Evolutionary conservation across 805 yeast genomes (phyloP), one percentile per base, ranked within the genome.

Genomic region (Teunomyces lycoperdinae): DNA sequence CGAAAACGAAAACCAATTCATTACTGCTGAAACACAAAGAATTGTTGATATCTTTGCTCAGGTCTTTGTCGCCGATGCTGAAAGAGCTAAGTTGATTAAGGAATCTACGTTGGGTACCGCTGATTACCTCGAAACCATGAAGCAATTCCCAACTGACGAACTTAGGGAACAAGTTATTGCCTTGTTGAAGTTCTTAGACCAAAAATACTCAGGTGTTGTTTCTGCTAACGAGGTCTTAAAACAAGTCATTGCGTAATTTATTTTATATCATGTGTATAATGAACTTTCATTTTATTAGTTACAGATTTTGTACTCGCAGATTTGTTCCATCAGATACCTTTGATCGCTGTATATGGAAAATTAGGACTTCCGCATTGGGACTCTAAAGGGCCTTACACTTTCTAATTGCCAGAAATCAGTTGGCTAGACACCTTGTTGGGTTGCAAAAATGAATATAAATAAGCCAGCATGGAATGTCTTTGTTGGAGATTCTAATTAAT

Each of bases 61-160:
- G 50, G 86, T 88, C 20, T 89, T 89, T 64, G 67, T 78, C 46
- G 85, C 87, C 66, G 96, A 89, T 62, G 75, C 78, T 50, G 95
- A 87, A 63, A 79, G 85, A 64, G 79, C 82, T 52, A 84, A 81
- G 64, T 72, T 86, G 61, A 81, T 80, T 54, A 77, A 74, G 64
- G 87, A 87, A 63, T 81, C 89, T 48, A 87, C 96, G 26, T 73
- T 88, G 59, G 96, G 95, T 50, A 85, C 94, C 76, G 96, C 87
- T 66, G 89, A 85, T 66, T 82, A 84, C 67, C 76, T 84, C 62
- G 92, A 86, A 56, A 77, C 85, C 64, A 73, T 81, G 66, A 86
- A 82, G 67, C 97, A 88, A 69, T 89, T 90, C 69, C 85, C 82
- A 56, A 74, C 74, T 49, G 87, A 78, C 13, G 91, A 84, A 52